Evolutionary conservation across 139 green algal genomes (phyloP), one percentile per base, ranked within the genome.

Genomic region (Chlamydomonas incerta): DNA sequence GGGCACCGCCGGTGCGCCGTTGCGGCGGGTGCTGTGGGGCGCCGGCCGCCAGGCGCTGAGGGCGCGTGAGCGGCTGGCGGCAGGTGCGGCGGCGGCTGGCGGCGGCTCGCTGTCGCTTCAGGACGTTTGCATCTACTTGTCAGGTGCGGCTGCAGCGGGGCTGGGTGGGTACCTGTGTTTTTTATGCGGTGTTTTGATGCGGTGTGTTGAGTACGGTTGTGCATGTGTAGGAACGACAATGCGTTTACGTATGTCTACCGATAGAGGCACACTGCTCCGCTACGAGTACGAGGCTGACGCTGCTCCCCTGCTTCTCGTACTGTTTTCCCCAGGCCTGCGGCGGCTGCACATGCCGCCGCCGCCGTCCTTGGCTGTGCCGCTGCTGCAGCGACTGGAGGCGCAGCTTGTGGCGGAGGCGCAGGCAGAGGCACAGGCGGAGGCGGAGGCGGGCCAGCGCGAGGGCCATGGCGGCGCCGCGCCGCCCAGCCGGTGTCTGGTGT

Each of bases 51-150:
- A 18, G 55, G 74, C 74, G 33, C 57, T 28, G 23, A 10, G 57
- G 41, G 41, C 41, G 41, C 41, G 8, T 5, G 41, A 50, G 41
- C 41, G 41, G 41, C 41, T 50, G 41, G 41, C 8, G 41, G 41
- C 41, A 8, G 41, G 8, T 17, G 34, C 60, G 33, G 57, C 20
- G 57, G 58, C 31, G 35, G 31, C n/a, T 23, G 74, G 52, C 15
- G 24, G 26, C 33, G 18, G 28, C 0, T n/a, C 35, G 47, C 13
- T 62, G 10, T 37, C 41, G 72, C 47, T 1, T 47, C 35, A 6
- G 47, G 6, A 58, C 23, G 41, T 60, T 58, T 82, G 58, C 74
- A 37, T 29, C 34, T 82, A 82, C 60, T 34, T 82, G 58, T 41
- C 74, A 71, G 74, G 74, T 52, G 35, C 35, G 68, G 31, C 8